Evolutionary conservation across 495 filamentous ascomycete genomes (phyloP).

Genomic region (Astrocystis sublimbata): DNA sequence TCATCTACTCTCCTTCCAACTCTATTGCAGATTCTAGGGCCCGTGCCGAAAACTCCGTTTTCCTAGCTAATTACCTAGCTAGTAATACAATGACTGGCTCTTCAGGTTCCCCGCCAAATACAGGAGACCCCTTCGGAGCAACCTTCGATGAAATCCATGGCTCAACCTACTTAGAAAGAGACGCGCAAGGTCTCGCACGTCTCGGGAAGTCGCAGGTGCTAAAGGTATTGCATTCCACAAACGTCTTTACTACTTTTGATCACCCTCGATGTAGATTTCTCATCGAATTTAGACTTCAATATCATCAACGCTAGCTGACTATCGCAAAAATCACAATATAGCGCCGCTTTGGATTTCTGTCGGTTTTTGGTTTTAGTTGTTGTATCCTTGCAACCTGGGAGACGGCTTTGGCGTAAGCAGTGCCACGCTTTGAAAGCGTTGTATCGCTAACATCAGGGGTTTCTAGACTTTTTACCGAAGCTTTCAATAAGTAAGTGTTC

Average conservation of each 20-base stretch:
- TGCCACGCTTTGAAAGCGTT: not conserved
- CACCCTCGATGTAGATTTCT: not conserved
- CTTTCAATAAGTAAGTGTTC: no score
- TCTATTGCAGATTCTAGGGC: not conserved
- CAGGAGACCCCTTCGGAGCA: not conserved
- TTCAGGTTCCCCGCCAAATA: not conserved
- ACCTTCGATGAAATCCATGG: conserved; percentile 12
- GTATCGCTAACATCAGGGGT: not conserved
- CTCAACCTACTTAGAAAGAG: conserved; percentile 12
- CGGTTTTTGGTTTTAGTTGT: conserved; percentile 47
- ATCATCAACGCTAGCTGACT: not conserved
- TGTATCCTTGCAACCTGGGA: conserved; percentile 53
- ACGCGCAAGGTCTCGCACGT: conserved; percentile 33
- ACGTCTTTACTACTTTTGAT: not conserved
- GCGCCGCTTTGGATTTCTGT: conserved; percentile 47
- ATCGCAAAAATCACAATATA: not conserved
- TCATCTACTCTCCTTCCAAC: not conserved
- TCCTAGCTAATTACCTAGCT: no score
- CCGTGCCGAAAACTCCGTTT: no score
- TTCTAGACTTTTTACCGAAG: no score
- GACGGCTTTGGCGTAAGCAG: conserved; percentile 29
- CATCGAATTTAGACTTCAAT: not conserved
- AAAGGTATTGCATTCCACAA: conserved; percentile 26
- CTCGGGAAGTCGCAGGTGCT: conserved; percentile 55
- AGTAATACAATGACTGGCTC: not conserved